These are phyloP conservation scores for Entomortierella chlamydospora DNA, from an alignment of 192 early-diverging fungal species.

Conservation along the genomic window DNA sequence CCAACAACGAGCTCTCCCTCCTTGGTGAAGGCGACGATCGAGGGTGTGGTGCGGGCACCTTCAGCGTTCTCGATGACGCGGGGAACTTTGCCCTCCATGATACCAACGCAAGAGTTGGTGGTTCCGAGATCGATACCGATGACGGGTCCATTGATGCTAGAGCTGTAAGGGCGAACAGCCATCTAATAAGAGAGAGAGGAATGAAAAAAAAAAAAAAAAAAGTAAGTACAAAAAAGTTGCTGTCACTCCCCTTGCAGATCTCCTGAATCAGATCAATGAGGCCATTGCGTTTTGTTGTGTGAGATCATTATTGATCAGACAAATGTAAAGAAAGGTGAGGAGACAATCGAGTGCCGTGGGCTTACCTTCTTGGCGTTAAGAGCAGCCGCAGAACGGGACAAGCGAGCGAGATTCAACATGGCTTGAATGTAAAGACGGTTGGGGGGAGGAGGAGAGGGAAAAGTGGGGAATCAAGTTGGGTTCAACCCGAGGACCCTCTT, in stretches of 20 bases:
- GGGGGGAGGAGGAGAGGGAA: neutral
- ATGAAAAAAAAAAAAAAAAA: neutral
- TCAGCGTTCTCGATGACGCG: slow-evolving; percentile 98
- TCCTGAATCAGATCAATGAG: slow-evolving; percentile 16
- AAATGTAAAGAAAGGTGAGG: neutral
- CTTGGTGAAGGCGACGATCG: slow-evolving; percentile 95
- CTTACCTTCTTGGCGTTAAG: slow-evolving; percentile 38
- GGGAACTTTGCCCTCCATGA: slow-evolving; percentile 98
- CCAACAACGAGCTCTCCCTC: slow-evolving; percentile 97
- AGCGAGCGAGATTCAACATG: slow-evolving; percentile 53
- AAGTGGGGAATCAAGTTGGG: slow-evolving; percentile 15
- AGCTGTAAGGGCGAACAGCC: slow-evolving; percentile 40
- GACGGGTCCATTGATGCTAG: slow-evolving; percentile 79
- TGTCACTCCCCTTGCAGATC: neutral
- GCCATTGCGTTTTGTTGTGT: neutral
- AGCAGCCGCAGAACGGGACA: slow-evolving; percentile 40
- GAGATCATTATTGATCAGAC: slow-evolving; percentile 7
- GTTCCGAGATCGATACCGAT: slow-evolving; percentile 99
- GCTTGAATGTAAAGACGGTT: neutral
- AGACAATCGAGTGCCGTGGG: neutral
- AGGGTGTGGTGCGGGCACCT: slow-evolving; percentile 96
- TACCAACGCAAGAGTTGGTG: slow-evolving; percentile 98
- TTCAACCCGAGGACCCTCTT: neutral
- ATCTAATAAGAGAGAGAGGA: slow-evolving; percentile 2
- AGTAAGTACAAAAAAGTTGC: neutral